These are phyloP conservation scores for Gastrolobium bilobum DNA, from an alignment of 306 rosid genomes.

Conservation along the genomic window DNA sequence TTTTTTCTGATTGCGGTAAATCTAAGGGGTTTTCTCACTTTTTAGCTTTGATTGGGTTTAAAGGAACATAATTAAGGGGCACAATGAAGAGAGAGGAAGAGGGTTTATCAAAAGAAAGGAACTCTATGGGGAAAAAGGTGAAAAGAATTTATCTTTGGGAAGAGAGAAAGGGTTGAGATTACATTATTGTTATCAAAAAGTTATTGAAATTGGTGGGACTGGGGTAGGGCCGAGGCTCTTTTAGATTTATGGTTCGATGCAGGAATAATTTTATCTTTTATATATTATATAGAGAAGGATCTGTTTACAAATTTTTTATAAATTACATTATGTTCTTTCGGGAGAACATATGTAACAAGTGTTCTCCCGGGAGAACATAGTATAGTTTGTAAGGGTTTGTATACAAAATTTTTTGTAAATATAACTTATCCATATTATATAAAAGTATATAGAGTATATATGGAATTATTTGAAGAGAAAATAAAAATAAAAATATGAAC, in stretches of 20 bases:
- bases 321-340: too few relatives aligned
- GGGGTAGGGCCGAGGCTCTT: not conserved
- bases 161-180: constrained; percentile 38
- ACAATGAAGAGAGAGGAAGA: constrained; percentile 5
- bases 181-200: constrained; percentile 35
- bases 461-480: too few relatives aligned
- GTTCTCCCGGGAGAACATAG: too few relatives aligned
- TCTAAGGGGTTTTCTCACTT: not conserved
- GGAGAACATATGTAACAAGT: too few relatives aligned
- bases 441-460: too few relatives aligned
- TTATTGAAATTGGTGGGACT: constrained; percentile 49
- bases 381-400: too few relatives aligned
- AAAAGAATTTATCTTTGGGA: constrained; percentile 43
- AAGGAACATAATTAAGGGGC: constrained; percentile 10
- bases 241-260: not conserved
- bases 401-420: too few relatives aligned
- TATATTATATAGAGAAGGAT: too few relatives aligned
- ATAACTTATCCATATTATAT: too few relatives aligned
- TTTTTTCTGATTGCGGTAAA: constrained; percentile 3
- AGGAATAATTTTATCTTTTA: too few relatives aligned
- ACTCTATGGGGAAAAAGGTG: not conserved
- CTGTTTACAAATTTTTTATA: too few relatives aligned
- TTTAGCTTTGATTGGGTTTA: constrained; percentile 39
- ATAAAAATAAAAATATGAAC: too few relatives aligned
- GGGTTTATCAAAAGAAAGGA: not conserved